A percentile compares a stretch with the other conserved stretches of the same genome.
Evolutionary conservation across 2,329 filamentous ascomycete species (phyloP).

Genomic region (Diaporthe eres): DNA sequence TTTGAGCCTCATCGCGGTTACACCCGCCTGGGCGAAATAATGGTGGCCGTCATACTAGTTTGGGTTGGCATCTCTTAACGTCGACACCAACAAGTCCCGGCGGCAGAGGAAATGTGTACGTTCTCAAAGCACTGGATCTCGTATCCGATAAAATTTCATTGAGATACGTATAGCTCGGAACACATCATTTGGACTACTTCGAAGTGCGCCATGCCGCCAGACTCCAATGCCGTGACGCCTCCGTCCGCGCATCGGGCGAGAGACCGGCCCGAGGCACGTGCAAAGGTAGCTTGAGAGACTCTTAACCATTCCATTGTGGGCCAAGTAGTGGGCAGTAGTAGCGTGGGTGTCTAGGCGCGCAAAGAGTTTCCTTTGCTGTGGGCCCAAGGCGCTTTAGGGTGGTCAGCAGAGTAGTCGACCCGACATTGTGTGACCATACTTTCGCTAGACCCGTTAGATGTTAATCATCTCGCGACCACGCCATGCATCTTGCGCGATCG

Average conservation of each 20-base stretch:
- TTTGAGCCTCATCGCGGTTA: neutral
- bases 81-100: neutral
- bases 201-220: too few relatives aligned
- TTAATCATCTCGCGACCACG: neutral
- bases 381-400: neutral
- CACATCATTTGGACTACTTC: neutral
- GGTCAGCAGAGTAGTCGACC: neutral
- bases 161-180: neutral
- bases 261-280: too few relatives aligned
- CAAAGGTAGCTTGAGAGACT: too few relatives aligned
- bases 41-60: neutral
- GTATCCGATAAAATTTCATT: fast-evolving
- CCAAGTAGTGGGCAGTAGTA: too few relatives aligned
- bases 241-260: too few relatives aligned
- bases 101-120: neutral
- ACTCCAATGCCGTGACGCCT: neutral
- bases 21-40: neutral
- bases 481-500: neutral
- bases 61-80: neutral
- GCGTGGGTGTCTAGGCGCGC: neutral
- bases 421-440: neutral
- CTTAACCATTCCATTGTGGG: too few relatives aligned
- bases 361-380: neutral
- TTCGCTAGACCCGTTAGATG: neutral
- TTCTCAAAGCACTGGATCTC: neutral